Evolutionary conservation across 176 grass and related monocot genomes (phyloP).

Genomic region (Triticum turgidum): DNA sequence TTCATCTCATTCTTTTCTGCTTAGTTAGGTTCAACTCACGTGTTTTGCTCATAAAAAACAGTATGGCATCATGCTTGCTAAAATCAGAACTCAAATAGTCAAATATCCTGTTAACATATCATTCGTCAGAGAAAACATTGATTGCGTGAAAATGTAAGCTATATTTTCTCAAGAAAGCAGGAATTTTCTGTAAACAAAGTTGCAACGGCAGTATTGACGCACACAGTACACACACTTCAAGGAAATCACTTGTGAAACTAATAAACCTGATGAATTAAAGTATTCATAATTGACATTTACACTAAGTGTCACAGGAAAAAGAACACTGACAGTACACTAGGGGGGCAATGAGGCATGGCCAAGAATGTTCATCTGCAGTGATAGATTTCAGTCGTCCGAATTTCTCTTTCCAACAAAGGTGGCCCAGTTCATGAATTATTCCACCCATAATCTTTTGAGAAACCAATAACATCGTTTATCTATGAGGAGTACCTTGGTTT

Average conservation of each 20-base stretch:
- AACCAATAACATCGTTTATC: not conserved
- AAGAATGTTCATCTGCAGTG: not conserved
- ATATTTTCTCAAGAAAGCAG: not conserved
- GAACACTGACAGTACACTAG: not conserved
- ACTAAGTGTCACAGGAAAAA: not conserved
- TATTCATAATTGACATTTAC: not conserved
- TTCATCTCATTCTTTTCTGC: not conserved
- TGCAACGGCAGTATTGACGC: not conserved
- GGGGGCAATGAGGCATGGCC: not conserved
- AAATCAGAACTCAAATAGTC: not conserved
- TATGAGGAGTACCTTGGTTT: not conserved
- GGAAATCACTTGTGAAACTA: not conserved
- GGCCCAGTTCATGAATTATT: not conserved
- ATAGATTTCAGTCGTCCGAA: not conserved
- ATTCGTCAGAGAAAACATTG: too few species aligned
- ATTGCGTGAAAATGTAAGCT: too few species aligned
- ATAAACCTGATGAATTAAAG: not conserved
- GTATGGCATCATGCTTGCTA: not conserved
- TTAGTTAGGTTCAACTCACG: too few species aligned
- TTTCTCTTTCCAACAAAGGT: too few species aligned
- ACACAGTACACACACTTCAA: not conserved
- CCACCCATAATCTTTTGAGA: not conserved
- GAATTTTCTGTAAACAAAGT: not conserved
- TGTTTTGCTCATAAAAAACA: not conserved
- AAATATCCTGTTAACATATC: not conserved